Base-by-base conservation (phyloP, 257 asterid species). In the Plantago major region DNA sequence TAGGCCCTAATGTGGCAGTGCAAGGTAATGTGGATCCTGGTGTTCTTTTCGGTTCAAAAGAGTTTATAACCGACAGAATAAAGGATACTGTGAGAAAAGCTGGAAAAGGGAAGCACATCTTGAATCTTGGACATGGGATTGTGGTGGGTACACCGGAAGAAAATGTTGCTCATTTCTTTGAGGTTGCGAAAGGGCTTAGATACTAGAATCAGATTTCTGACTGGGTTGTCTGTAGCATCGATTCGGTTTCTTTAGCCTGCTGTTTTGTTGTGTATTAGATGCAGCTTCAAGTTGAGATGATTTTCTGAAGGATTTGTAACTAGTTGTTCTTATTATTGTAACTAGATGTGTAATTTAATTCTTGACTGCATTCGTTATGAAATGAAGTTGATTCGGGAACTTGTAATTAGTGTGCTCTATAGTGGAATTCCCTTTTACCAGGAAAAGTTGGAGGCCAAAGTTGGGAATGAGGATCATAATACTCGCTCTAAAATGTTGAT, bases 61-160 rank as follows among this genome's bases (percentile, higher is more conserved):
- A 84, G 74, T 92, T 87, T 76, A 89, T 92, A 67, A 87, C 99
- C 8, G 82, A 73, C 13, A 76, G 97, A 46, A 92, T 92, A 59
- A 71, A 84, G 7, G 99, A 92, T 55, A 92, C 97, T 0, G 97
- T 92, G 18, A 81, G 67, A 60, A 89, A 92, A 72, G 99, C 99
- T 10, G 99, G 99, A 26, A 83, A 71, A 67, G 89, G 96, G 74
- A 92, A 89, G 68, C 99, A 92, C 42, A 89, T 92, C 10, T 60
- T 92, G 94, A 92, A 89, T 71, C 99, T 92, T 62, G 99, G 99
- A 64, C 99, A 92, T 66, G 99, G 97, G 17, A 92, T 92, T 69
- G 87, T 75, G 3, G 97, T 92, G 12, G 99, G 99, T 13, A 92
- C 99, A 1, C 99, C 99, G 0, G 99, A 92, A 76, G 99, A 92